phyloP scores from a whole-genome alignment of 2,329 filamentous ascomycete genomes.

The Nemania diffusa region DNA sequence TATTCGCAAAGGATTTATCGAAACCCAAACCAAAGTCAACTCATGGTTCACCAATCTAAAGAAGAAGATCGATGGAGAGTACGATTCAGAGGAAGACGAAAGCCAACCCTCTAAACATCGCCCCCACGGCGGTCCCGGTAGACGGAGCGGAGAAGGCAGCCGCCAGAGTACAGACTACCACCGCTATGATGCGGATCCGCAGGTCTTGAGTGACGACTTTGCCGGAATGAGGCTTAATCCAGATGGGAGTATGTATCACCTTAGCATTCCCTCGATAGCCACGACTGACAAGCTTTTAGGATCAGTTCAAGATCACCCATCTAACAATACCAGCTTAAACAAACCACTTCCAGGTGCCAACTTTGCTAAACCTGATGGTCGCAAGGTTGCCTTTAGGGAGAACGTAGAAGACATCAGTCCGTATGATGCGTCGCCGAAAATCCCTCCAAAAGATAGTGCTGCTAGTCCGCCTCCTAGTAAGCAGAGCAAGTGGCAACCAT shows the following conservation, averaged over 20 bases:
- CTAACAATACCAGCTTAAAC: conserved; percentile 81
- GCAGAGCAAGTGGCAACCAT: conserved; percentile 95
- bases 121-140: conserved; percentile 33
- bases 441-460: conserved; percentile 62
- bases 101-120: conserved; percentile 51
- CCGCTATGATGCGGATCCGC: conserved; percentile 93
- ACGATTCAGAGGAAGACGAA: conserved; percentile 74
- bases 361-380: conserved; percentile 62
- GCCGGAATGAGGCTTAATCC: conserved; percentile 71
- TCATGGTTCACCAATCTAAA: conserved; percentile 90
- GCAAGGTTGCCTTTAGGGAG: conserved; percentile 68
- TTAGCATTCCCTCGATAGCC: conserved; percentile 53
- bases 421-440: conserved; percentile 73
- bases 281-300: conserved; percentile 58
- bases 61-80: conserved; percentile 93
- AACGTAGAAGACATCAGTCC: conserved; percentile 82
- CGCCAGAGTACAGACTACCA: conserved; percentile 87
- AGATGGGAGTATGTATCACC: conserved; percentile 66
- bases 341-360: conserved; percentile 63
- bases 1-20: conserved; percentile 90
- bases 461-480: conserved; percentile 64
- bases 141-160: conserved; percentile 69
- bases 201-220: conserved; percentile 91
- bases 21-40: conserved; percentile 94
- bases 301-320: conserved; percentile 55